Evolutionary conservation across 495 filamentous ascomycete genomes (phyloP).

Genomic region (Aspergillus leporis): DNA sequence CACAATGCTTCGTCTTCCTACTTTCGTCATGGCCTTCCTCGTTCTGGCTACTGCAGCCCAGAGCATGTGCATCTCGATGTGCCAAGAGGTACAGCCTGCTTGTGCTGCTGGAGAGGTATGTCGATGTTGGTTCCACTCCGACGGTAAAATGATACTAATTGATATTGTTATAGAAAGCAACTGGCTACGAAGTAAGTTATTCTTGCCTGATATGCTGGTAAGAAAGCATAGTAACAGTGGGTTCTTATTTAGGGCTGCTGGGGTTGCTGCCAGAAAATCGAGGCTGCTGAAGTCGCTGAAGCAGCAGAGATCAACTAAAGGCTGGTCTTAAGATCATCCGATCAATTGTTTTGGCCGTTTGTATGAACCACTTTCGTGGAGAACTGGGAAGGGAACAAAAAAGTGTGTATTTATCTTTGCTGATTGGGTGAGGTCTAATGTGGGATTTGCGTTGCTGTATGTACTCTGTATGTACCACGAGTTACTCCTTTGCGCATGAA

Average conservation of each 20-base stretch:
- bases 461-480: too few species aligned
- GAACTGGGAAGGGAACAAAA: too few species aligned
- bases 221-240: neutral
- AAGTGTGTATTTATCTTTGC: too few species aligned
- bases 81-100: neutral
- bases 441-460: too few species aligned
- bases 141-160: neutral
- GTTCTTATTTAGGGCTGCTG: neutral
- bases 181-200: neutral
- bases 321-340: too few species aligned
- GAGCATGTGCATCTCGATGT: neutral
- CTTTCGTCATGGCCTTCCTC: neutral
- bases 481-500: too few species aligned
- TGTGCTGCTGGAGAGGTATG: neutral
- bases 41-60: neutral
- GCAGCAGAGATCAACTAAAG: too few species aligned
- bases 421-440: too few species aligned
- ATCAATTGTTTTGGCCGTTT: too few species aligned
- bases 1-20: neutral
- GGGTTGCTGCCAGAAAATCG: neutral
- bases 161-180: neutral
- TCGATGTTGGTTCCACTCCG: neutral
- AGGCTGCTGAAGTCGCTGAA: neutral
- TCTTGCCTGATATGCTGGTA: neutral
- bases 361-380: too few species aligned